Percentiles rank a stretch among this genome's conserved stretches.
These are phyloP conservation scores for Quillaja saponaria DNA, from an alignment of 306 rosid genomes.

Conservation along the genomic window DNA sequence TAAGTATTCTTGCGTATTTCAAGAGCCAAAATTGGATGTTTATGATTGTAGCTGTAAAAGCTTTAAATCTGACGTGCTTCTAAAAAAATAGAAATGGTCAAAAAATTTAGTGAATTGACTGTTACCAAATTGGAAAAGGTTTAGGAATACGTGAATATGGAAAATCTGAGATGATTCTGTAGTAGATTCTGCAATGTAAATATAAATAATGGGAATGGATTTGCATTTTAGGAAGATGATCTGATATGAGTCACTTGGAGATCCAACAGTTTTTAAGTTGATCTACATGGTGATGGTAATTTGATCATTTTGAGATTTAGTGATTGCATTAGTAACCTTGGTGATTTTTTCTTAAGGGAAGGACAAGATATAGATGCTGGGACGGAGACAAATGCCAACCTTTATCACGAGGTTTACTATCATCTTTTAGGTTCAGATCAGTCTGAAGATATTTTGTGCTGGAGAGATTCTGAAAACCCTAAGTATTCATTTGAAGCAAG, in stretches of 20 bases:
- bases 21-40: constrained; percentile 7
- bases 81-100: not conserved
- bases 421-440: constrained; percentile 86
- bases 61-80: not conserved
- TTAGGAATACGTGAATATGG: no score
- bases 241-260: not conserved
- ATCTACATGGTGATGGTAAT: constrained; percentile 1
- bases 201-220: not conserved
- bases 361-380: constrained; percentile 73
- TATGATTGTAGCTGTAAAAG: not conserved
- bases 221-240: not conserved
- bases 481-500: constrained; percentile 56
- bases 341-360: constrained; percentile 49
- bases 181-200: not conserved
- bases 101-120: not conserved
- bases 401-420: constrained; percentile 73
- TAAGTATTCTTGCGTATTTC: constrained; percentile 35
- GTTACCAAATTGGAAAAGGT: constrained; percentile 1
- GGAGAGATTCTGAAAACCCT: constrained; percentile 84
- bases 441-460: constrained; percentile 78
- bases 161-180: not conserved
- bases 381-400: constrained; percentile 79
- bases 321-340: constrained; percentile 22
- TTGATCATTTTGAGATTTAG: constrained; percentile 16
- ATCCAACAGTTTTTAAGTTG: constrained; percentile 4